Conservation (phyloP, 83 land plant genomes). For the Diphasiastrum complanatum region DNA sequence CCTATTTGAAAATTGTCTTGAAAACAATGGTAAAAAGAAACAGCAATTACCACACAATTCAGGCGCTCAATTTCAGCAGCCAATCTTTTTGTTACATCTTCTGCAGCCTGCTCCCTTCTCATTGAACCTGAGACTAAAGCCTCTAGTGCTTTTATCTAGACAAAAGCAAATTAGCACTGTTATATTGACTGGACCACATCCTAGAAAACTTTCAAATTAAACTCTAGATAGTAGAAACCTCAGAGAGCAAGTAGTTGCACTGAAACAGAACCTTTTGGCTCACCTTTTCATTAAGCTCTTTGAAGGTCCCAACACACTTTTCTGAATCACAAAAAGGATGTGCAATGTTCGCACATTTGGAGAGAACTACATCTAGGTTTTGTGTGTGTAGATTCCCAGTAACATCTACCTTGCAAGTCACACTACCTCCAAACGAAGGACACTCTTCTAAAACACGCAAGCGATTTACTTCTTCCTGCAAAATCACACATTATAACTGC, state of each 20-base stretch:
- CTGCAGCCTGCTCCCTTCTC: conserved; percentile 42
- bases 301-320: neutral
- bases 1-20: too few relatives aligned
- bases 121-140: conserved; percentile 30
- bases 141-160: conserved; percentile 31
- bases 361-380: too few relatives aligned
- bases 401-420: neutral
- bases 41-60: conserved; percentile 46
- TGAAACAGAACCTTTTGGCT: neutral
- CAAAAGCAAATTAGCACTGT: neutral
- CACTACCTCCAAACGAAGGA: neutral
- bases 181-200: neutral
- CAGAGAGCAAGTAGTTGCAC: neutral
- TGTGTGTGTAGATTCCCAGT: neutral
- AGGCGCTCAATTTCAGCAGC: conserved; percentile 42
- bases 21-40: too few relatives aligned
- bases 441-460: neutral
- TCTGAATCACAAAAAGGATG: too few relatives aligned
- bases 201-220: neutral
- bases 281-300: neutral
- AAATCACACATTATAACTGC: neutral
- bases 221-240: neutral
- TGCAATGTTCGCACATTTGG: too few relatives aligned
- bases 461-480: conserved; percentile 12
- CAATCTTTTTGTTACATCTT: conserved; percentile 21